Base-by-base conservation (phyloP, 805 yeast species). In the Lachancea nothofagi region DNA sequence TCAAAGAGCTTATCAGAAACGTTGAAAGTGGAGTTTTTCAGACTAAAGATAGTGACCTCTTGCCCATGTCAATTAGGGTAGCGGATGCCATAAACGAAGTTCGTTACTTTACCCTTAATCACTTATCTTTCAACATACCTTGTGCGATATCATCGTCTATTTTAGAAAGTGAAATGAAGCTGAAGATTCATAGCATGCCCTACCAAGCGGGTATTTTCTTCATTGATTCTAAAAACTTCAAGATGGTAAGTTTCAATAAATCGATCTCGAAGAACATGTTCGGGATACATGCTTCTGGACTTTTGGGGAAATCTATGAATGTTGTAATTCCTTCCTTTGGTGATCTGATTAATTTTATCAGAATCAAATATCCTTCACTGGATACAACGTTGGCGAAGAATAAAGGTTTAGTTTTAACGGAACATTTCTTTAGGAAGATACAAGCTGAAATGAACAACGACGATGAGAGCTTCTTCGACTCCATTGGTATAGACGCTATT, bases 181-280 rank as follows among this genome's bases (percentile, higher is more conserved):
- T 85, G 40, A 80, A 83, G 48, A 71, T 86, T 14, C 89, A 83
- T 53, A 71, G 89, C 4, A 61, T 86, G 50, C 95, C 95, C 0
- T 84, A 85, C 59, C 83, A 86, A 50, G 93, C 95, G 1, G 96
- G 96, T 29, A 75, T 85, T 20, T 79, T 87, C 52, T 79, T 85
- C 9, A 66, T 87, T 10, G 77, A 81, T 35, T 67, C 80, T 1
- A 57, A 57, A 20, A 45, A 61, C 2, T 72, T 68, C 48, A 62
- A 67, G 6, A 69, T 87, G 27, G 57, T 83, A n/a, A 79, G 90
- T 9, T 83, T 82, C 56, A 87, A 87, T 61, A 75, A 77, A 45
- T 85, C 94, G 7, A 78, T 86, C 39, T 77, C 87, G 8, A 78
- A 80, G 45, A 83, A 84, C 51, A 62, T 87, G 53, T 85, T 87